Percentiles rank a stretch among this genome's conserved stretches.
These are phyloP conservation scores for Laburnicola sp. DNA, from an alignment of 2,329 filamentous ascomycete genomes.

Conservation along the genomic window DNA sequence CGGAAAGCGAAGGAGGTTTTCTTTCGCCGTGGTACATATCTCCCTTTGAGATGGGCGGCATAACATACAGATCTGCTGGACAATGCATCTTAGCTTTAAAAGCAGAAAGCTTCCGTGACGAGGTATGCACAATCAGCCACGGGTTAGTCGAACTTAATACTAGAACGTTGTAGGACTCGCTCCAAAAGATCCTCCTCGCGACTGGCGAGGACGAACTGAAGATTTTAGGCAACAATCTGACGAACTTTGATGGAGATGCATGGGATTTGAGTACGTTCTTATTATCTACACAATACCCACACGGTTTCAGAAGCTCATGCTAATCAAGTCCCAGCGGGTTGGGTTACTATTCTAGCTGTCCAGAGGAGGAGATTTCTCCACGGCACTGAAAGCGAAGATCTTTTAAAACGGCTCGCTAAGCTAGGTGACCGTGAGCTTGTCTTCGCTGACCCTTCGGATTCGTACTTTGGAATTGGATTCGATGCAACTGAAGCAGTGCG, in stretches of 20 bases:
- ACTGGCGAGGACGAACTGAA: conserved; percentile 1
- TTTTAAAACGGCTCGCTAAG: background rate
- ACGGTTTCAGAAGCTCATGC: background rate
- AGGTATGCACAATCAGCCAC: background rate
- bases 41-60: background rate
- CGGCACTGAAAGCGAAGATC: background rate
- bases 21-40: background rate
- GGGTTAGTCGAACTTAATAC: background rate
- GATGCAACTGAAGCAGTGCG: conserved; percentile 1
- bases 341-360: background rate
- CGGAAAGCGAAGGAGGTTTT: background rate
- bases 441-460: conserved; percentile 5
- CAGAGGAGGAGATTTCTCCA: background rate
- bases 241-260: too few species aligned
- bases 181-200: background rate
- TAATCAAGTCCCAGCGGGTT: background rate
- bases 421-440: conserved; percentile 3
- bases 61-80: background rate
- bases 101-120: background rate
- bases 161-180: background rate
- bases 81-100: background rate
- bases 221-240: background rate
- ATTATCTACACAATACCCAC: background rate
- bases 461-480: background rate
- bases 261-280: background rate